Conservation (phyloP, 1,139 yeast genomes). For the Wickerhamomyces sp. region DNA sequence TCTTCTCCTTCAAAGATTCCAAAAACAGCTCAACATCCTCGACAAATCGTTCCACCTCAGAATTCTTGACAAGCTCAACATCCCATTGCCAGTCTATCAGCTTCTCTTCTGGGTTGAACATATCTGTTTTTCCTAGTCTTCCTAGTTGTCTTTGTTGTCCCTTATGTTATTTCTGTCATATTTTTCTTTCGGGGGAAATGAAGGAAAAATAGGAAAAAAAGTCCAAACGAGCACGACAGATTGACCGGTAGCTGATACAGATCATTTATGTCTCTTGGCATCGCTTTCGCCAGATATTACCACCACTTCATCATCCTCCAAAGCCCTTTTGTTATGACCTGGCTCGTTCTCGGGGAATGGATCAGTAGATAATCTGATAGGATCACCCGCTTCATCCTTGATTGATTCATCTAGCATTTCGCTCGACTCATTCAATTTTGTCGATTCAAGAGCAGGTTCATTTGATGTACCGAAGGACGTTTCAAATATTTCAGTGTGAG, state of each 20-base stretch:
- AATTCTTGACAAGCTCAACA: not conserved
- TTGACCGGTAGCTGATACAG: not conserved
- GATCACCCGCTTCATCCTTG: too few relatives aligned
- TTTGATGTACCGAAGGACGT: too few relatives aligned
- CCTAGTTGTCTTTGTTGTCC: not conserved
- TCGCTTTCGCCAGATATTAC: not conserved
- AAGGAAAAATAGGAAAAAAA: too few relatives aligned
- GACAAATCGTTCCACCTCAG: not conserved
- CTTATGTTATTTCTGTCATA: too few relatives aligned
- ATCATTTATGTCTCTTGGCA: constrained; percentile 3
- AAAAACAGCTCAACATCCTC: not conserved
- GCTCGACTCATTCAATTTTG: too few relatives aligned
- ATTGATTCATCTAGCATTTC: too few relatives aligned
- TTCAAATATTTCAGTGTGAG: too few relatives aligned
- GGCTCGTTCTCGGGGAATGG: not conserved
- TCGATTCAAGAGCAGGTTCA: too few relatives aligned
- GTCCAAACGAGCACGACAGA: not conserved
- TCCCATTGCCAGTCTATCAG: not conserved
- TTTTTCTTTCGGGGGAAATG: not conserved
- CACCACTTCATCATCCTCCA: not conserved
- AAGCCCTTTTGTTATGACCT: not conserved
- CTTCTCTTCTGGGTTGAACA: not conserved
- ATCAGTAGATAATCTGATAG: not conserved
- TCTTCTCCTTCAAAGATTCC: constrained; percentile 7
- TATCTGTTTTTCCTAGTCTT: not conserved